A percentile compares a stretch with the other conserved stretches of the same genome.
phyloP scores from a whole-genome alignment of 176 grass and related monocot species.

The Themeda triandra region DNA sequence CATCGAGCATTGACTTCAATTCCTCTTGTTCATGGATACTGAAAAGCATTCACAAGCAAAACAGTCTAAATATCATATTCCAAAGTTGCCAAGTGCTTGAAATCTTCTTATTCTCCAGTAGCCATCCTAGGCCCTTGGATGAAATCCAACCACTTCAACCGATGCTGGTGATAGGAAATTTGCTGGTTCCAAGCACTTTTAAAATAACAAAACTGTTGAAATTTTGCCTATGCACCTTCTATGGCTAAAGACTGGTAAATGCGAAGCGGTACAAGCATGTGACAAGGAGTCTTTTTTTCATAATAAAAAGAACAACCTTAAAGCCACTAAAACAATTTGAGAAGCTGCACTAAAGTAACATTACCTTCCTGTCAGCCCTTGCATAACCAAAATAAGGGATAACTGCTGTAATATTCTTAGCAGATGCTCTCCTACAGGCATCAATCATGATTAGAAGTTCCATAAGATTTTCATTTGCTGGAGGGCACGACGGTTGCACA shows the following conservation, averaged over 20 bases:
- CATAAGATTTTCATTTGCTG: conserved; percentile 99
- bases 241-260: not conserved
- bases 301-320: not conserved
- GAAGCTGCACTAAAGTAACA: not conserved
- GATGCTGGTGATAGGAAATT: not conserved
- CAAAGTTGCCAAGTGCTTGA: not conserved
- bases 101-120: not conserved
- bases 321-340: not conserved
- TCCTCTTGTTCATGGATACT: not conserved
- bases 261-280: not conserved
- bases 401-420: conserved; percentile 95
- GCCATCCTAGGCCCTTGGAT: not conserved
- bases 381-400: conserved; percentile 99
- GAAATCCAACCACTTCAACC: not conserved
- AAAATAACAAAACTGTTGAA: not conserved
- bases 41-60: not conserved
- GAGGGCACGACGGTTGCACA: conserved; percentile 89
- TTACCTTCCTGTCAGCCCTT: conserved; percentile 96
- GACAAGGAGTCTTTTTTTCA: not conserved
- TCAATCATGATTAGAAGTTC: conserved; percentile 97
- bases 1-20: not conserved
- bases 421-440: conserved; percentile 96
- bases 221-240: not conserved
- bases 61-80: not conserved
- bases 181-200: not conserved